Evolutionary conservation across 495 filamentous ascomycete genomes (phyloP), one percentile per base, ranked within the genome.

Genomic region (Aspergillus ostianus): DNA sequence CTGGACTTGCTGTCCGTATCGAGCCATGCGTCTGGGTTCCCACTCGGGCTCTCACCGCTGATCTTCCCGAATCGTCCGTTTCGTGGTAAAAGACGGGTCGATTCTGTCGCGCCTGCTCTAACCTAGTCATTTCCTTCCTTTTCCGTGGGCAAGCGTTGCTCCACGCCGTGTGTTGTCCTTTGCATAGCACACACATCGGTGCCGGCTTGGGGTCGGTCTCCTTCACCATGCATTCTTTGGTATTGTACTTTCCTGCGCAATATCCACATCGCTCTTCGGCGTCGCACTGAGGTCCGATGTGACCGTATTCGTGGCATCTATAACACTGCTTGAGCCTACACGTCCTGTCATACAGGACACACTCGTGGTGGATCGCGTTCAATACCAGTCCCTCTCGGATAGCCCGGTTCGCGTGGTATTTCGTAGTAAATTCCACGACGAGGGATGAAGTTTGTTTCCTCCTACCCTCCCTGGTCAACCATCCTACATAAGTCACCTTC

Each of bases 191-290:
- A 50, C 47, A 50, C 47, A 21, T 19, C 23, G 47, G 47, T 21
- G 47, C 47, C 47, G 47, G 47, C 19, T 50, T 17, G 15, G 47
- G 47, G 47, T 50, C 47, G 47, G 47, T 21, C 6, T 50, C 47
- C 47, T 50, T 50, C 47, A 20, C 47, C 47, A 50, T 50, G 47
- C 47, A 50, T 50, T 50, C 47, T 50, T 50, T 50, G n/a, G 47
- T 50, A 20, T 50, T 50, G 47, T 50, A 9, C 23, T 21, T 50
- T 50, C 47, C 47, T 50, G 47, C 47, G 9, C 47, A 50, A 50
- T 50, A 50, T 50, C 47, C 47, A 9, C 47, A 50, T 50, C 47
- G 47, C 47, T 50, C 47, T 50, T 50, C 47, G 47, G 47, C 47
- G 23, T 50, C 47, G 19, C 19, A 50, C 47, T 50, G 47, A 50